Evolutionary conservation across 331 rosid genomes (phyloP), one percentile per base, ranked within the genome.

Genomic region (Phaseolus coccineus): DNA sequence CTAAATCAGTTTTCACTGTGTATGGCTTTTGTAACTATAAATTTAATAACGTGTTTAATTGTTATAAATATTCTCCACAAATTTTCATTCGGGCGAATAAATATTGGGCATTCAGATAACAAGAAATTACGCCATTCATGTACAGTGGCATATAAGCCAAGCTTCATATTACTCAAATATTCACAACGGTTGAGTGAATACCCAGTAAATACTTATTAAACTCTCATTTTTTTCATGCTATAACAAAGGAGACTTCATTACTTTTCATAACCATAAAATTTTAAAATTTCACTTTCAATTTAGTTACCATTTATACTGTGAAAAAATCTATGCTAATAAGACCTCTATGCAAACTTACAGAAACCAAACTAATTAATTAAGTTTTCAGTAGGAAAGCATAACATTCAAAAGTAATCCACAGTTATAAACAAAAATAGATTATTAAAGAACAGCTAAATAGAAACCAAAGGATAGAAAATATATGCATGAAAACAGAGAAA

Each of bases 381-480:
- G 62, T 71, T 35, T 53, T 13, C 24, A 31, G 68, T 6, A 44
- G 24, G 27, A 39, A 68, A 33, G 62, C 12, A 73, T 12, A 71
- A 73, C 64, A 30, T 37, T 58, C 5, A 59, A 55, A 77, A 68
- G 69, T 19, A 51, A 71, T 59, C 52, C 65, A 81, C 5, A 31
- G 76, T 77, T 64, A 19, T 42, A 44, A 76, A 71, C 75, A 30
- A 39, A 63, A 55, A 55, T 7, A 68, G 51, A 69, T 52, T 44
- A 61, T 66, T 31, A 56, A 50, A 51, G 67, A 77, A 30, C 67
- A 48, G 15, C 30, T 30, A 79, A 47, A 48, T 53, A 78, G 63
- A 39, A 56, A 73, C 58, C 50, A 6, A 50, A 71, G 74, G 8
- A 81, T 9, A 53, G 80, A 69, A 47, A 37, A 61, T 64, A 53